These are phyloP conservation scores for Fusarium fracticaudum DNA, from an alignment of 2,329 filamentous ascomycete species.

Conservation along the genomic window DNA sequence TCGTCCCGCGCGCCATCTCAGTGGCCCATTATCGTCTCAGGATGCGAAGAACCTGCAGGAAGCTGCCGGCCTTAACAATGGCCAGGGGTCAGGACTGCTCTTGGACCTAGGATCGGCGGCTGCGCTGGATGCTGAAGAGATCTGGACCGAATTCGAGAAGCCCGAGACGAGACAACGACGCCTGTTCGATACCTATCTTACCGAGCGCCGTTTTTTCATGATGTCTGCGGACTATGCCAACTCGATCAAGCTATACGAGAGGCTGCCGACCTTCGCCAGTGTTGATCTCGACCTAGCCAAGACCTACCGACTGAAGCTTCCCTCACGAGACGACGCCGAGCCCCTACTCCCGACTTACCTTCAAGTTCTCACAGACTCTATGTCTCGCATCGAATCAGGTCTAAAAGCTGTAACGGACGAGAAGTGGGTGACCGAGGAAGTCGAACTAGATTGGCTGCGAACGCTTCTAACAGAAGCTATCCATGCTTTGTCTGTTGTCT, in stretches of 20 bases:
- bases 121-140: constrained; percentile 62
- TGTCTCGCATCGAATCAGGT: constrained; percentile 59
- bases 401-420: constrained; percentile 64
- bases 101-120: constrained; percentile 59
- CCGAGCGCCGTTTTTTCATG: constrained; percentile 74
- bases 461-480: constrained; percentile 75
- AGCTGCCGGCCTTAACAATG: constrained; percentile 72
- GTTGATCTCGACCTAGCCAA: constrained; percentile 42
- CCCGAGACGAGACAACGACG: constrained; percentile 70
- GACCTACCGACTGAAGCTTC: constrained; percentile 45
- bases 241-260: constrained; percentile 57
- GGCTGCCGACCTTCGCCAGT: constrained; percentile 48
- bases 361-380: constrained; percentile 56
- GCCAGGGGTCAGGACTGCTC: constrained; percentile 66
- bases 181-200: constrained; percentile 76
- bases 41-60: constrained; percentile 81
- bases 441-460: constrained; percentile 68
- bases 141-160: constrained; percentile 69
- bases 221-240: constrained; percentile 68
- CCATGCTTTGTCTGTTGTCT: constrained; percentile 77
- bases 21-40: constrained; percentile 77
- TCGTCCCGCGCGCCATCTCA: constrained; percentile 76
- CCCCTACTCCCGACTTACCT: constrained; percentile 60
- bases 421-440: constrained; percentile 59
- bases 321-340: constrained; percentile 52